Evolutionary conservation across 139 green algal species (phyloP), one percentile per base, ranked within the genome.

Genomic region (Tetraselmis striata): DNA sequence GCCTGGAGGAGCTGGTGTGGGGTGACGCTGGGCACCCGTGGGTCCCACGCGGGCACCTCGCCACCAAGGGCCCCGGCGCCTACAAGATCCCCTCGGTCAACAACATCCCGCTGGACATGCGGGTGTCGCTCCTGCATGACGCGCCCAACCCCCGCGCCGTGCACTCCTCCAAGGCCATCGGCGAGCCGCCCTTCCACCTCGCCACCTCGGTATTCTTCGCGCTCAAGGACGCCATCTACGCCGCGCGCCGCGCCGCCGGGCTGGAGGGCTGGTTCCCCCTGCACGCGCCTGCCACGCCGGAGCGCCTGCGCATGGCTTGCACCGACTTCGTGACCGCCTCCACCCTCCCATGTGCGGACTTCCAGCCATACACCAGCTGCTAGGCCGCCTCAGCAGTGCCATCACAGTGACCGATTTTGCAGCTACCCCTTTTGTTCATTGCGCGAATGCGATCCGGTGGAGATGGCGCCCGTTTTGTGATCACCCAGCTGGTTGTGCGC

Each of bases 51-150:
- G 96, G 96, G 2, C 80, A 89, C 29, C 90, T 98, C 22, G 93
- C 95, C 85, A 98, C 95, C 0, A 89, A 90, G 82, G 89, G 87
- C n/a, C 87, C 92, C 75, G 94, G 94, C 23, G 92, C 93, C 0
- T 98, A 98, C 91, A 98, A 99, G 88, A 98, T 99, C 79, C 96
- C 96, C 45, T 94, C 90, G 32, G 95, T 90, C 75, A 98, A 98
- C 80, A 95, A 99, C 93, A 97, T 98, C 76, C 96, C 96, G 0
- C 28, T 97, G 0, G 95, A 99, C 88, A 94, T 98, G 79, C 87
- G 94, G 0, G 94, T 98, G 18, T 90, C 82, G 22, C 91, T 98
- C 80, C 91, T 98, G 79, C 81, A 90, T 74, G 87, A 97, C 79
- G 87, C 91, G 0, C 90, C 92, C 81, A 98, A 97, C 88, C 83